Evolutionary conservation across 495 filamentous ascomycete genomes (phyloP).

Genomic region (Lepidopterella palustris): DNA sequence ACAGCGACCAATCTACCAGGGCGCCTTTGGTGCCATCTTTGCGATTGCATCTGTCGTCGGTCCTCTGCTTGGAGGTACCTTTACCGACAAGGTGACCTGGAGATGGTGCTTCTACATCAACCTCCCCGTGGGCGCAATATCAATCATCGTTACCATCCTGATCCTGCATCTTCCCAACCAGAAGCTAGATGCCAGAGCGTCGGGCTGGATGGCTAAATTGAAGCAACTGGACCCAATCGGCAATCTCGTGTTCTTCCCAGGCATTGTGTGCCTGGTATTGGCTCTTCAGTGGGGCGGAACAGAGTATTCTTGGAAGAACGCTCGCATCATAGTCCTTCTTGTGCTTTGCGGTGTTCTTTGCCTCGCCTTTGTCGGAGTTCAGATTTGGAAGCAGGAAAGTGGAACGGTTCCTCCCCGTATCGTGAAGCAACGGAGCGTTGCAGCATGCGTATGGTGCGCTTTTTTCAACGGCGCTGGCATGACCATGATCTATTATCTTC

Average conservation of each 20-base stretch:
- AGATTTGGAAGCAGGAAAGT: conserved; percentile 46
- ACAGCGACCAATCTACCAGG: conserved; percentile 65
- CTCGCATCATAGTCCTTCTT: conserved; percentile 36
- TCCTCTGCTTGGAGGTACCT: conserved; percentile 36
- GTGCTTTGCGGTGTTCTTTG: conserved; percentile 45
- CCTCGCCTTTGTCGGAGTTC: conserved; percentile 44
- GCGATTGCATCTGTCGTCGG: conserved; percentile 58
- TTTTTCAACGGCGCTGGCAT: conserved; percentile 45
- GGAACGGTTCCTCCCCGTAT: conserved; percentile 44
- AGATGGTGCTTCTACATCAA: conserved; percentile 58
- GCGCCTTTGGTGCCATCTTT: conserved; percentile 69
- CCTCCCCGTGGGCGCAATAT: conserved; percentile 58
- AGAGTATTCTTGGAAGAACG: conserved; percentile 47
- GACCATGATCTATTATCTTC: conserved; percentile 36
- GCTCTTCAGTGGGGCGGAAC: conserved; percentile 62
- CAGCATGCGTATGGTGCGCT: conserved; percentile 34
- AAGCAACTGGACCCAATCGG: conserved; percentile 50
- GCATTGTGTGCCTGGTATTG: conserved; percentile 51
- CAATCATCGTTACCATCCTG: conserved; percentile 51
- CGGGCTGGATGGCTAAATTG: conserved; percentile 34
- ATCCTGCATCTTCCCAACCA: conserved; percentile 36
- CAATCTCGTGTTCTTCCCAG: conserved; percentile 46
- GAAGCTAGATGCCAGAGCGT: conserved; percentile 23
- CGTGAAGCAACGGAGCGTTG: conserved; percentile 41
- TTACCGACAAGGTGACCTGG: conserved; percentile 53